Percentiles rank a stretch among this genome's conserved stretches.
Evolutionary conservation across 2,329 filamentous ascomycete species (phyloP).

Genomic region (Diaporthe humulicola): DNA sequence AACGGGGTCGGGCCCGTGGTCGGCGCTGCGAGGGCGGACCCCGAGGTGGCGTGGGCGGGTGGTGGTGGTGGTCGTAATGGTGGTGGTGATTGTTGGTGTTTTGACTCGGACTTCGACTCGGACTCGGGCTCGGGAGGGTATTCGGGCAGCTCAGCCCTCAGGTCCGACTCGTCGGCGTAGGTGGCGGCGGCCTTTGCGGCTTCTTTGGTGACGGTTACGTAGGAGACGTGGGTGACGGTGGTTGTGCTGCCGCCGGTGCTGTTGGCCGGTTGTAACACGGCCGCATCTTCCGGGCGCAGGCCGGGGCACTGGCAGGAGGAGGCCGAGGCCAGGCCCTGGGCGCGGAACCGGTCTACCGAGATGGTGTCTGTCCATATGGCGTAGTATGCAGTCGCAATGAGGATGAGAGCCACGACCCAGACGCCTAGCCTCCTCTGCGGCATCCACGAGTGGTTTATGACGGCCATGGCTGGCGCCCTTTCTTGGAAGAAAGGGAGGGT

Average conservation of each 20-base stretch:
- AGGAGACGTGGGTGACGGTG: conserved; percentile 31
- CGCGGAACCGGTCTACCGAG: background rate
- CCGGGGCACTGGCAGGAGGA: background rate
- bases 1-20: background rate
- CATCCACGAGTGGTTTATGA: conserved; percentile 5
- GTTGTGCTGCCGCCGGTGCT: background rate
- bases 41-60: background rate
- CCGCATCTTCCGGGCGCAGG: conserved; percentile 4
- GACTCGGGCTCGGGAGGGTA: background rate
- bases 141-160: conserved; percentile 5
- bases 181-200: conserved; percentile 2
- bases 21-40: background rate
- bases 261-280: background rate
- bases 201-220: background rate
- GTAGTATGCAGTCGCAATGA: conserved; percentile 9
- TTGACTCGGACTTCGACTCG: background rate
- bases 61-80: background rate
- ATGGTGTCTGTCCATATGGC: conserved; percentile 9
- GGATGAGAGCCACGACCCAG: conserved; percentile 10
- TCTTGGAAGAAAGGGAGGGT: background rate
- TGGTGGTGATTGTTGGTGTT: background rate
- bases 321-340: conserved; percentile 4
- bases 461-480: conserved; percentile 16
- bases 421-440: conserved; percentile 15
- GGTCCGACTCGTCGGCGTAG: conserved; percentile 9